Conservation (phyloP, 202 grass and related monocot genomes). For the Setaria italica region DNA sequence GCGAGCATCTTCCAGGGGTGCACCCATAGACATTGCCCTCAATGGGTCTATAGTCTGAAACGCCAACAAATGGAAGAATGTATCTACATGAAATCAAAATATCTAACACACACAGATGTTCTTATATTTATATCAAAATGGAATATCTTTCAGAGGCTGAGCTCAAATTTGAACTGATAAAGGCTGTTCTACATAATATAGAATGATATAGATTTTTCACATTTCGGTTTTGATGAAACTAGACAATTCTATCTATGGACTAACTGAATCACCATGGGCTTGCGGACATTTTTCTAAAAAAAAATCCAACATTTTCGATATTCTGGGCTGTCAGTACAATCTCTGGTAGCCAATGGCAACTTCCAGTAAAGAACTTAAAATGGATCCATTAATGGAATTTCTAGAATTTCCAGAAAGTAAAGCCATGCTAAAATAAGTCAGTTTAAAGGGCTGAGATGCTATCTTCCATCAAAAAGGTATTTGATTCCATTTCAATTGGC, state of each 20-base stretch:
- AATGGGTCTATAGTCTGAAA: constrained; percentile 91
- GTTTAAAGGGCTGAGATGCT: background rate
- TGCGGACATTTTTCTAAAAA: background rate
- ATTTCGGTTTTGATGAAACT: constrained; percentile 27
- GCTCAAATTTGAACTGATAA: constrained; percentile 26
- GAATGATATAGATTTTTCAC: background rate
- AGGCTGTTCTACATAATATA: background rate
- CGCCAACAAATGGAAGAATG: constrained; percentile 42
- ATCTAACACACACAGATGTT: constrained; percentile 27
- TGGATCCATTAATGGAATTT: constrained; percentile 18
- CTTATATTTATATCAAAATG: constrained; percentile 13
- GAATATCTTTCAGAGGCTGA: constrained; percentile 32
- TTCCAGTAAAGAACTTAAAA: constrained; percentile 25
- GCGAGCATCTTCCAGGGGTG: constrained; percentile 90
- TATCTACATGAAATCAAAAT: constrained; percentile 25
- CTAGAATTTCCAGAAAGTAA: constrained; percentile 22
- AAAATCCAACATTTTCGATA: constrained; percentile 10
- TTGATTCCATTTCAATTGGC: background rate
- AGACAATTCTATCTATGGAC: background rate
- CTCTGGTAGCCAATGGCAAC: constrained; percentile 7
- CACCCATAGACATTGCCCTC: constrained; percentile 70
- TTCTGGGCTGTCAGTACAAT: background rate
- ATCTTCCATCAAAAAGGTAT: background rate
- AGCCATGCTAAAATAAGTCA: background rate
- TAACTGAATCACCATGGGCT: background rate